Percentiles rank a stretch among this genome's conserved stretches.
phyloP scores from a whole-genome alignment of 1,284 basidiomycete species.

The Austropuccinia psidii region DNA sequence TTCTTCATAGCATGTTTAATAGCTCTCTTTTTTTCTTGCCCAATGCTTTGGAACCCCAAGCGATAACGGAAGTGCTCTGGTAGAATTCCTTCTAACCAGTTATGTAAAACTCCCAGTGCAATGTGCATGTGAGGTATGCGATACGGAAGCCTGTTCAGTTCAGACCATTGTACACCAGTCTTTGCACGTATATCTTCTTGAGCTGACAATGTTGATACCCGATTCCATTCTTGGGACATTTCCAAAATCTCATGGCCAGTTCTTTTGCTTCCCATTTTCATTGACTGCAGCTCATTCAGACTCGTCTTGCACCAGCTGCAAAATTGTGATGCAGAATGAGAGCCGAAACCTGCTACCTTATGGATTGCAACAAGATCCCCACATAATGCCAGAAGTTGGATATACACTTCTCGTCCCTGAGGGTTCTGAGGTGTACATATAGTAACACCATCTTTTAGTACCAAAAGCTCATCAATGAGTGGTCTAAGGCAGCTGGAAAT shows the following conservation, averaged over 20 bases:
- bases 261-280: not conserved
- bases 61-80: constrained; percentile 8
- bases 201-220: not conserved
- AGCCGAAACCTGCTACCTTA: constrained; percentile 19
- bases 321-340: not conserved
- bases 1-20: not conserved
- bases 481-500: not conserved
- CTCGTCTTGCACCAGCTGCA: not conserved
- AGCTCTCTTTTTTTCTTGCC: not conserved
- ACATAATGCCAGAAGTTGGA: not conserved
- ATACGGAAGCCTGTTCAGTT: not conserved
- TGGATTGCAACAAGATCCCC: constrained; percentile 17
- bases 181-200: not conserved
- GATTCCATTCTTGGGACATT: not conserved
- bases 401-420: not conserved
- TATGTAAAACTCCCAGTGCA: constrained; percentile 11
- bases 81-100: constrained; percentile 29
- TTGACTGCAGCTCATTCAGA: not conserved
- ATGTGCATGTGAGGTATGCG: not conserved
- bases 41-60: constrained; percentile 15
- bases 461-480: not conserved
- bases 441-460: not conserved
- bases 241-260: not conserved
- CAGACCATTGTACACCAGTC: not conserved
- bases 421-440: not conserved